Evolutionary conservation across 2,329 filamentous ascomycete genomes (phyloP).

Genomic region (Scortechinia acanthostroma): DNA sequence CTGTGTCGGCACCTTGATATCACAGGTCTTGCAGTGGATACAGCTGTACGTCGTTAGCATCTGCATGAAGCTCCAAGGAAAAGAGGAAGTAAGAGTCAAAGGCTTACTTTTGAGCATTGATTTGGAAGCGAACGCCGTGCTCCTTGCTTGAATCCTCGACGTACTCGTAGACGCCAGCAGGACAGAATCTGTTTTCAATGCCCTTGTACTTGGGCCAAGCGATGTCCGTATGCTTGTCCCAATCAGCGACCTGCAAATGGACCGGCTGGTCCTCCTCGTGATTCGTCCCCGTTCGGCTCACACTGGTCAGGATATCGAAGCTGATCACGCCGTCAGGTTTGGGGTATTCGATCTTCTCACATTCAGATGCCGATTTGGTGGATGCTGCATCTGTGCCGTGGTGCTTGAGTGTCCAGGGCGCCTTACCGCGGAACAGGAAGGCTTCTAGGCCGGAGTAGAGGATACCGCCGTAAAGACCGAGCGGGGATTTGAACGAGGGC

Average conservation of each 20-base stretch:
- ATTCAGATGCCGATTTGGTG: constrained; percentile 74
- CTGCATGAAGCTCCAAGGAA: neutral
- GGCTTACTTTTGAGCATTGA: constrained; percentile 94
- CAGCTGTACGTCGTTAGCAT: constrained; percentile 49
- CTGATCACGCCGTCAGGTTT: constrained; percentile 93
- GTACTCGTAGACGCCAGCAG: constrained; percentile 96
- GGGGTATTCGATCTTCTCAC: constrained; percentile 85
- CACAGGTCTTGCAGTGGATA: constrained; percentile 98
- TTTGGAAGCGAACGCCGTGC: constrained; percentile 88
- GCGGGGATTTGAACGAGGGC: constrained; percentile 80
- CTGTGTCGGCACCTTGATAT: constrained; percentile 94
- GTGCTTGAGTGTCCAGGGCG: constrained; percentile 89
- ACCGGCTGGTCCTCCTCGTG: constrained; percentile 98
- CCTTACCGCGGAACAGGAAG: constrained; percentile 75
- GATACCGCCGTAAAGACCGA: constrained; percentile 84
- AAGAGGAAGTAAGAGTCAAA: constrained; percentile 2
- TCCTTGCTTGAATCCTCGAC: constrained; percentile 84
- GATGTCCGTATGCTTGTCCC: constrained; percentile 79
- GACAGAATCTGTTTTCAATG: constrained; percentile 92
- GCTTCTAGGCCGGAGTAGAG: constrained; percentile 90
- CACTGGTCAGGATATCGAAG: constrained; percentile 93
- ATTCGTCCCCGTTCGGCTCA: constrained; percentile 91
- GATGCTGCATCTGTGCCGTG: constrained; percentile 65
- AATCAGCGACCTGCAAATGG: constrained; percentile 89
- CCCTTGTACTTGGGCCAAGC: constrained; percentile 86